Conservation (phyloP, 169 alveolate genomes). For the Plasmodium reichenowi region DNA sequence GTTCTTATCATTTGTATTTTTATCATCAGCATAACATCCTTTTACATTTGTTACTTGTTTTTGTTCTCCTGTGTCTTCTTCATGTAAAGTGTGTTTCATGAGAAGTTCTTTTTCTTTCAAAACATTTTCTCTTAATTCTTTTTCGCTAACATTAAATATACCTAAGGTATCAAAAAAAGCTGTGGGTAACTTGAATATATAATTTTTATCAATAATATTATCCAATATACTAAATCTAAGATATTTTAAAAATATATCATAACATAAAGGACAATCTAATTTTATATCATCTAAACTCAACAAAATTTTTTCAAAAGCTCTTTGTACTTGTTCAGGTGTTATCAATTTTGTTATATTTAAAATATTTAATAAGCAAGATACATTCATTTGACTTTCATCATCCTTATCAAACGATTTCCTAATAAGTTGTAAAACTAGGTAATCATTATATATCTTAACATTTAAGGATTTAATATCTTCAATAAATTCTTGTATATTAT, state of each 20-base stretch:
- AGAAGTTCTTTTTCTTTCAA: conserved; percentile 9
- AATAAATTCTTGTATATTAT: conserved; percentile 47
- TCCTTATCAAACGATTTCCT: conserved; percentile 67
- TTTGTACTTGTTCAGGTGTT: conserved; percentile 62
- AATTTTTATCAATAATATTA: conserved; percentile 60
- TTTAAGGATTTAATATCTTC: conserved; percentile 60
- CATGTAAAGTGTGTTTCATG: neutral
- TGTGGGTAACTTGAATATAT: conserved; percentile 65
- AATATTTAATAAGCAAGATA: conserved; percentile 56
- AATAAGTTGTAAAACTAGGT: conserved; percentile 52
- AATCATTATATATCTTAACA: conserved; percentile 71
- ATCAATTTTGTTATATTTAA: conserved; percentile 64
- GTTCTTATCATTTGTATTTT: neutral
- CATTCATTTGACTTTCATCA: conserved; percentile 70
- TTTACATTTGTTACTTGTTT: too few relatives aligned
- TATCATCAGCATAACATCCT: neutral
- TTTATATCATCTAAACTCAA: conserved; percentile 73
- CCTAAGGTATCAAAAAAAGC: conserved; percentile 42
- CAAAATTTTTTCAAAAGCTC: conserved; percentile 74
- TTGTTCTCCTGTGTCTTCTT: neutral
- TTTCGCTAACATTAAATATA: conserved; percentile 25
- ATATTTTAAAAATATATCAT: conserved; percentile 68
- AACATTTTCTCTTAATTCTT: conserved; percentile 1
- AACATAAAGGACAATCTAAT: conserved; percentile 73
- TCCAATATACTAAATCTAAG: conserved; percentile 67